Percentiles rank a stretch among this genome's conserved stretches.
phyloP scores from a whole-genome alignment of 306 rosid genomes.

The Geum urbanum region DNA sequence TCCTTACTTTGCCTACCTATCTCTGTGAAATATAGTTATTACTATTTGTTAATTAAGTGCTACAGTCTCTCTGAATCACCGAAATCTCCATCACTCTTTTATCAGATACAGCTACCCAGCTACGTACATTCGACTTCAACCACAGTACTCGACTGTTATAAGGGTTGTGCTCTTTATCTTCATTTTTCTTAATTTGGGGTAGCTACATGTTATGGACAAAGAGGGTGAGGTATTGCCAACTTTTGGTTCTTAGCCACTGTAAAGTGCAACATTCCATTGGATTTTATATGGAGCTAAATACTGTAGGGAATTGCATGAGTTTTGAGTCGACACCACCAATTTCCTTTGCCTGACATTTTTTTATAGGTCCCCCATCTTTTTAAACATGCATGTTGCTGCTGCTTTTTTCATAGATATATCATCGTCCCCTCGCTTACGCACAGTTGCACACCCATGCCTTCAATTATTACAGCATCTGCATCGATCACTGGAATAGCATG shows the following conservation, averaged over 20 bases:
- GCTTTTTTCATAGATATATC: constrained; percentile 9
- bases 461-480: too few relatives aligned
- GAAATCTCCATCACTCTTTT: not conserved
- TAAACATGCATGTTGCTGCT: constrained; percentile 16
- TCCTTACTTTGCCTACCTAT: constrained; percentile 42
- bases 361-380: constrained; percentile 9
- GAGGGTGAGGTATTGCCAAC: not conserved
- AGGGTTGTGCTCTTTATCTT: not conserved
- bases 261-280: constrained; percentile 23
- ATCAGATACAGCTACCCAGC: not conserved
- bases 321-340: constrained; percentile 14
- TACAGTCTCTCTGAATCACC: not conserved
- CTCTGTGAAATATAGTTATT: constrained; percentile 16
- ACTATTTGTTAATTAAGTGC: not conserved
- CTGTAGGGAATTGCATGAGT: constrained; percentile 3
- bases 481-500: too few relatives aligned
- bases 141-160: not conserved
- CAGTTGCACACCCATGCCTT: not conserved
- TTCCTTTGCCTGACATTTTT: constrained; percentile 2
- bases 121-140: not conserved
- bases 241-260: not conserved
- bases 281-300: not conserved
- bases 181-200: constrained; percentile 1
- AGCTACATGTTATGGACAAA: not conserved
- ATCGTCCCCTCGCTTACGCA: not conserved